A percentile compares a stretch with the other conserved stretches of the same genome.
phyloP scores from a whole-genome alignment of 148 eudicot species.

The Chenopodium suecicum region DNA sequence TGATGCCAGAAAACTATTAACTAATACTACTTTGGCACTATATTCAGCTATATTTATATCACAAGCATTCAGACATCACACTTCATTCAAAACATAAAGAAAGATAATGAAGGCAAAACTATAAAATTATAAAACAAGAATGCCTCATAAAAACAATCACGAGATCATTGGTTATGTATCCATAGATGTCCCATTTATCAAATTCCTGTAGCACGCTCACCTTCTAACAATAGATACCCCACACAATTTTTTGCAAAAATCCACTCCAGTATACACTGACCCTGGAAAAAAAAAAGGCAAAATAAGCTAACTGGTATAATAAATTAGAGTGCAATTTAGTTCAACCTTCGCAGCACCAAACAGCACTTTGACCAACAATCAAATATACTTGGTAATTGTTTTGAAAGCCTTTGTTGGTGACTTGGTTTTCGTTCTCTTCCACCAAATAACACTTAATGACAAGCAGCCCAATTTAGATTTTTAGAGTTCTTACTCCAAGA shows the following conservation, averaged over 20 bases:
- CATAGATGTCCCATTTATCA: slow-evolving; percentile 7
- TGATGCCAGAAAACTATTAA: neutral
- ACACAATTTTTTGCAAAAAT: slow-evolving; percentile 93
- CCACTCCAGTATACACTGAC: slow-evolving; percentile 87
- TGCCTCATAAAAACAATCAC: neutral
- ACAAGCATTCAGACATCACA: neutral
- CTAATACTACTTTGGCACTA: neutral
- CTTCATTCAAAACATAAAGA: neutral
- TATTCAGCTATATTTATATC: neutral
- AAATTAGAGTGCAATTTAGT: neutral
- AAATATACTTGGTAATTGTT: neutral
- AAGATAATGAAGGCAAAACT: neutral
- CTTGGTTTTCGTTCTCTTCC: neutral
- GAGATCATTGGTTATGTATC: slow-evolving; percentile 11
- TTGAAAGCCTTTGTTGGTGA: neutral
- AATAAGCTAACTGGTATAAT: neutral
- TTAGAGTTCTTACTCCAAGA: neutral
- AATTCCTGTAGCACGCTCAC: slow-evolving; percentile 43
- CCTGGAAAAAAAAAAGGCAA: slow-evolving; percentile 46
- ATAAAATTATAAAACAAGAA: neutral
- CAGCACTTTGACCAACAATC: neutral
- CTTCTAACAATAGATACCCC: slow-evolving; percentile 94
- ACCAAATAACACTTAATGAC: neutral
- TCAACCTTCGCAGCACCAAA: neutral
- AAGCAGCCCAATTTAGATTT: neutral